phyloP scores from a whole-genome alignment of 768 basidiomycete species.

The Lactifluus rugatus region DNA sequence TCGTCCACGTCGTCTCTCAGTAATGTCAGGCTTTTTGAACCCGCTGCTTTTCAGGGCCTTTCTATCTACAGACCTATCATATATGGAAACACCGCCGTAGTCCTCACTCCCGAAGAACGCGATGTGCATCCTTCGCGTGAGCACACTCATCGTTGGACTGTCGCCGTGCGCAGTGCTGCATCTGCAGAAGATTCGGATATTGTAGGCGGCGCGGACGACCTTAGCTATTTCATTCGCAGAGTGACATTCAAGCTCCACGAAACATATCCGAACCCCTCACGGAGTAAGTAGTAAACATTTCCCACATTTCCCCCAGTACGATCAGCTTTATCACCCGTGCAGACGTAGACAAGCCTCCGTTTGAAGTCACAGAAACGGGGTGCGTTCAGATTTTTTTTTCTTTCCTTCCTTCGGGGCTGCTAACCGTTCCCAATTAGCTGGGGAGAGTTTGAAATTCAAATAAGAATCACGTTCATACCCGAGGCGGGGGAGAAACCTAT shows the following conservation, averaged over 20 bases:
- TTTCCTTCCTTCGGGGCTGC: not conserved
- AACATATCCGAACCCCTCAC: constrained; percentile 81
- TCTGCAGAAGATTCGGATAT: constrained; percentile 60
- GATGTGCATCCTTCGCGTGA: constrained; percentile 46
- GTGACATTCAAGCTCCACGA: constrained; percentile 98
- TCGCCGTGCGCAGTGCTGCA: constrained; percentile 85
- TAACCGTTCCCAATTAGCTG: constrained; percentile 42
- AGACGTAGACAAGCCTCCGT: constrained; percentile 92
- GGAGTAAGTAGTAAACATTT: constrained; percentile 50
- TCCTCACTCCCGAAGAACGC: constrained; percentile 66
- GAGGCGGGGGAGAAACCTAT: constrained; percentile 91
- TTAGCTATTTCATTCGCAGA: constrained; percentile 86
- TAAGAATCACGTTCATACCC: constrained; percentile 78
- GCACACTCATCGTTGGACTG: constrained; percentile 95
- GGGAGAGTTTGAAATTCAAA: constrained; percentile 97
- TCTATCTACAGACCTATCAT: constrained; percentile 86
- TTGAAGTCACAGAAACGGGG: constrained; percentile 95
- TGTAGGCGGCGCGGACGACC: constrained; percentile 85
- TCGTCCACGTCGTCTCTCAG: constrained; percentile 9
- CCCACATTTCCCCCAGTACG: not conserved
- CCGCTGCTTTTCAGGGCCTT: constrained; percentile 48
- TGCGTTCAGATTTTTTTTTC: constrained; percentile 24
- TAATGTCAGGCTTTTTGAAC: not conserved
- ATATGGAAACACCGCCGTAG: constrained; percentile 87
- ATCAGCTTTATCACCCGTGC: constrained; percentile 2